Percentiles rank a stretch among this genome's conserved stretches.
These are phyloP conservation scores for Mycena citricolor DNA, from an alignment of 1,284 basidiomycete species.

Conservation along the genomic window DNA sequence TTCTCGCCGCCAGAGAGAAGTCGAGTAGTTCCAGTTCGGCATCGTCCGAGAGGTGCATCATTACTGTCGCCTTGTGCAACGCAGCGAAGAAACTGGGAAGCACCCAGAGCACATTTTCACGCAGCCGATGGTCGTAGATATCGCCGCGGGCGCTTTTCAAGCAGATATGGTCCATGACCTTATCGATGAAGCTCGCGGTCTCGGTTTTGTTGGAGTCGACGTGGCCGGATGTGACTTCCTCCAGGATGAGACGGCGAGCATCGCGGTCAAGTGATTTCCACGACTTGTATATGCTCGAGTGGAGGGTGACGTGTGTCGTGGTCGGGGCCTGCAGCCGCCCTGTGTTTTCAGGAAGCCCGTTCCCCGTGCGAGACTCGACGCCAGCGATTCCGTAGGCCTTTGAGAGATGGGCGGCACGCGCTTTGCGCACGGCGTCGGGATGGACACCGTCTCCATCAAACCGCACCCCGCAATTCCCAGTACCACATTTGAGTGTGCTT, in stretches of 20 bases:
- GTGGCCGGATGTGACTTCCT: constrained; percentile 4
- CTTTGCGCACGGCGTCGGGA: constrained; percentile 10
- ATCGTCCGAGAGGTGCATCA: constrained; percentile 17
- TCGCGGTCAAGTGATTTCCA: constrained; percentile 18
- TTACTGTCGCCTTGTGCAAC: constrained; percentile 15
- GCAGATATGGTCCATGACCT: constrained; percentile 14
- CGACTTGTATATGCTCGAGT: constrained; percentile 17
- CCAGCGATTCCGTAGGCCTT: constrained; percentile 16
- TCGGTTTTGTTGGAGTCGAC: constrained; percentile 5
- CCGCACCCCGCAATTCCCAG: constrained; percentile 12
- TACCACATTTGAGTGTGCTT: constrained; percentile 13
- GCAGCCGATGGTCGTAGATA: constrained; percentile 10
- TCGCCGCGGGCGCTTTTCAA: constrained; percentile 13
- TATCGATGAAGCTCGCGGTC: constrained; percentile 3
- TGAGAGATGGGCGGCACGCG: constrained; percentile 17
- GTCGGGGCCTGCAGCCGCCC: constrained; percentile 18
- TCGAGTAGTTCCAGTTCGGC: constrained; percentile 16
- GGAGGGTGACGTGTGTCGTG: constrained; percentile 13
- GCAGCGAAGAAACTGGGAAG: constrained; percentile 21
- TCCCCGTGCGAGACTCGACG: neutral
- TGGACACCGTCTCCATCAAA: constrained; percentile 12
- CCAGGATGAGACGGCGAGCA: constrained; percentile 6
- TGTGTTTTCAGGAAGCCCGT: constrained; percentile 20
- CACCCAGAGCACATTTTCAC: constrained; percentile 11
- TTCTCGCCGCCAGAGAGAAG: constrained; percentile 12